These are phyloP conservation scores for Fusarium albidum DNA, from an alignment of 2,329 filamentous ascomycete genomes.

Conservation along the genomic window DNA sequence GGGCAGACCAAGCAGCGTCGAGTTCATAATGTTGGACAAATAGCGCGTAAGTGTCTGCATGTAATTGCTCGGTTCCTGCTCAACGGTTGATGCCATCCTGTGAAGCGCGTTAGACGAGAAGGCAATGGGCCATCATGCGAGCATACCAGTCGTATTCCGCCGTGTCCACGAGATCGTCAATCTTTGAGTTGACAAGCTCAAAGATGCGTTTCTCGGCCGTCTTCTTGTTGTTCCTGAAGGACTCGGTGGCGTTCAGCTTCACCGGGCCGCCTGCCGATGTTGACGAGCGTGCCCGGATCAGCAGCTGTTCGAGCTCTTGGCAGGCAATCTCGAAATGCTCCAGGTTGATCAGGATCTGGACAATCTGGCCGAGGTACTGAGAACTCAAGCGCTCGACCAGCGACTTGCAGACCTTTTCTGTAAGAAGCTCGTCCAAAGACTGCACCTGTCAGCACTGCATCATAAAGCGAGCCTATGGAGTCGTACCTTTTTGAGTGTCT, in stretches of 20 bases:
- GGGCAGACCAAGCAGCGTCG: slow-evolving; percentile 90
- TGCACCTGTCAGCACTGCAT: slow-evolving; percentile 47
- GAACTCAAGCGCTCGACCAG: slow-evolving; percentile 88
- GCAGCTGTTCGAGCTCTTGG: slow-evolving; percentile 83
- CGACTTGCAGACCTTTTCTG: slow-evolving; percentile 88
- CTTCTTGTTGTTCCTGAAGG: slow-evolving; percentile 91
- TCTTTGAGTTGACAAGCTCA: slow-evolving; percentile 97
- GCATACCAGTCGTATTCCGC: slow-evolving; percentile 92
- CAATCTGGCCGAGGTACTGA: slow-evolving; percentile 96
- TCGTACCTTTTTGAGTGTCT: slow-evolving; percentile 79
- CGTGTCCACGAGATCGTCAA: slow-evolving; percentile 95
- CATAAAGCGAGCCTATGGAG: accelerated
- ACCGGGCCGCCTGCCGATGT: slow-evolving; percentile 83
- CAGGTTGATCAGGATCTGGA: slow-evolving; percentile 96
- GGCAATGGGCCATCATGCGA: neutral
- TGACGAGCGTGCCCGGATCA: slow-evolving; percentile 85
- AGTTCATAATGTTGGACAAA: slow-evolving; percentile 95
- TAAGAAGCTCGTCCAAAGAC: slow-evolving; percentile 95
- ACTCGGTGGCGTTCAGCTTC: slow-evolving; percentile 80
- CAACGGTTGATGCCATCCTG: slow-evolving; percentile 63
- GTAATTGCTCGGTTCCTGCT: slow-evolving; percentile 84
- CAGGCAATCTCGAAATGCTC: slow-evolving; percentile 97
- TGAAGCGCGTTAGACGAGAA: slow-evolving; percentile 25
- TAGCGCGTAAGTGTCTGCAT: slow-evolving; percentile 96
- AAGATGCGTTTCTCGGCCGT: slow-evolving; percentile 97